Percentiles rank a stretch among this genome's conserved stretches.
These are phyloP conservation scores for Scutellaria minor DNA, from an alignment of 257 asterid genomes.

Conservation along the genomic window DNA sequence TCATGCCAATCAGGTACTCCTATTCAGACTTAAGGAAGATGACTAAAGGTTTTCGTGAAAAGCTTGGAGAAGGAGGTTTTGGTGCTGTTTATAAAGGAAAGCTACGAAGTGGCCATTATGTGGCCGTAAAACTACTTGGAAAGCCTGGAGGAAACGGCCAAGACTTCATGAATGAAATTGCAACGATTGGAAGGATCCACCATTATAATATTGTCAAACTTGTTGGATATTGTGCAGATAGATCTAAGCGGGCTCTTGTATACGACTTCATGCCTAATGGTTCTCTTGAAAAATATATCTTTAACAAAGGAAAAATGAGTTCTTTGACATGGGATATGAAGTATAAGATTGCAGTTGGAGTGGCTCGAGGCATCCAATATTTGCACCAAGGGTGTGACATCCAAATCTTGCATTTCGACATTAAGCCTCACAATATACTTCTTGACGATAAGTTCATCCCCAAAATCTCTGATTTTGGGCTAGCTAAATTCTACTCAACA, in stretches of 20 bases:
- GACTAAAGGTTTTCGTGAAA: conserved; percentile 35
- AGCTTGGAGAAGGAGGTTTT: conserved; percentile 42
- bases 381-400: conserved; percentile 36
- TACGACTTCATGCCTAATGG: conserved; percentile 24
- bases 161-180: conserved; percentile 49
- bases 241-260: conserved; percentile 13
- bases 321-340: conserved; percentile 29
- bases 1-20: conserved; percentile 40
- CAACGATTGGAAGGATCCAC: conserved; percentile 36
- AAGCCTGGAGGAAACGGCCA: conserved; percentile 17
- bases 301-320: not conserved
- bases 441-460: conserved; percentile 36
- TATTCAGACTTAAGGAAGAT: conserved; percentile 41
- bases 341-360: conserved; percentile 42
- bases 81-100: conserved; percentile 46
- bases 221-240: conserved; percentile 21
- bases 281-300: conserved; percentile 26
- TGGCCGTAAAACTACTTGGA: conserved; percentile 40
- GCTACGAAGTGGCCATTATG: conserved; percentile 43
- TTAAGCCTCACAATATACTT: conserved; percentile 46
- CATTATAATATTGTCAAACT: conserved; percentile 7
- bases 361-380: conserved; percentile 43
- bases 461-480: conserved; percentile 39
- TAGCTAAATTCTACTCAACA: conserved; percentile 26
- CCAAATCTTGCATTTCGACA: conserved; percentile 40